Conservation (phyloP, 306 rosid species). For the Cyamopsis tetragonoloba region DNA sequence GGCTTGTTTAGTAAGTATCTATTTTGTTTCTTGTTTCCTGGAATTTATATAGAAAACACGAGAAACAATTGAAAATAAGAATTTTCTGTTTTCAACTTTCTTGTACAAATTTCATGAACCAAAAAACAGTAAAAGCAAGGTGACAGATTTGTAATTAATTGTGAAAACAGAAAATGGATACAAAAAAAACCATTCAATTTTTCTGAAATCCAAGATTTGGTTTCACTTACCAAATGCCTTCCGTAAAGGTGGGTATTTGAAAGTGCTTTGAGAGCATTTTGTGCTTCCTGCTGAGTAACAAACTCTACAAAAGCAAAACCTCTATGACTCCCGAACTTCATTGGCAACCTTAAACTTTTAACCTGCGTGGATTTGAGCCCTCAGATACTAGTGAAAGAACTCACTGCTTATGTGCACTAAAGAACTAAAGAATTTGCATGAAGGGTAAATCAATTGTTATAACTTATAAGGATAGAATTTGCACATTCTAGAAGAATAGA, state of each 20-base stretch:
- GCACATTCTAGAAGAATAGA: background rate
- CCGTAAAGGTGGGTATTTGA: conserved; percentile 76
- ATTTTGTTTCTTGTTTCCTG: too few relatives aligned
- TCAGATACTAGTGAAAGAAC: conserved; percentile 12
- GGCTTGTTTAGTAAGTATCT: too few relatives aligned
- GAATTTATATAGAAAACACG: too few relatives aligned
- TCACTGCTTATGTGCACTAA: background rate
- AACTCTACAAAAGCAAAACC: conserved; percentile 94
- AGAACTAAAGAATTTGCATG: too few relatives aligned
- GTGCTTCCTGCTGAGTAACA: conserved; percentile 84
- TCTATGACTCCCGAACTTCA: conserved; percentile 81
- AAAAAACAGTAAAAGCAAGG: too few relatives aligned
- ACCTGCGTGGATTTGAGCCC: conserved; percentile 41
- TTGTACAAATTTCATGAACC: too few relatives aligned
- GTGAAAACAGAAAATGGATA: too few relatives aligned
- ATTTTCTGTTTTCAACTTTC: too few relatives aligned
- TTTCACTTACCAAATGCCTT: conserved; percentile 82
- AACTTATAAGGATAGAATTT: background rate
- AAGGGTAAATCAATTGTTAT: too few relatives aligned
- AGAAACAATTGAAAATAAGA: too few relatives aligned
- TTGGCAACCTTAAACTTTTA: conserved; percentile 85
- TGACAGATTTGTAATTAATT: too few relatives aligned
- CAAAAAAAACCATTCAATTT: too few relatives aligned
- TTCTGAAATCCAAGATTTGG: background rate
- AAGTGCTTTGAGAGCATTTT: conserved; percentile 75